Conservation (phyloP, 257 asterid genomes). For the Echium plantagineum region DNA sequence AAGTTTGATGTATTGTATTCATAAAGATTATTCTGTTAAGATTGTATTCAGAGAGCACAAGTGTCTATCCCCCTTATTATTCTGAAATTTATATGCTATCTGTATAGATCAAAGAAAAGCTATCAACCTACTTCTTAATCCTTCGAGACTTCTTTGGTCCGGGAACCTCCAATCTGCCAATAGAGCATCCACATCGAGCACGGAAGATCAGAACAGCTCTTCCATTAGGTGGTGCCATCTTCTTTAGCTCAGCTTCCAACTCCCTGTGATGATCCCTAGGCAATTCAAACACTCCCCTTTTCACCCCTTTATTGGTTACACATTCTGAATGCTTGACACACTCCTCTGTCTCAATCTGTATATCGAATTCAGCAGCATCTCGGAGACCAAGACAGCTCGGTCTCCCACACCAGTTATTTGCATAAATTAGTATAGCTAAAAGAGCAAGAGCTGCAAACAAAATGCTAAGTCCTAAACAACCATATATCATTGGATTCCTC, state of each 20-base stretch:
- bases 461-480: slow-evolving; percentile 70
- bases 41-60: slow-evolving; percentile 22
- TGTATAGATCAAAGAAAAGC: slow-evolving; percentile 8
- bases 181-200: slow-evolving; percentile 87
- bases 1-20: slow-evolving; percentile 13
- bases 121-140: slow-evolving; percentile 52
- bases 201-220: slow-evolving; percentile 80
- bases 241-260: slow-evolving; percentile 88
- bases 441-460: slow-evolving; percentile 48
- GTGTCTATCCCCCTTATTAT: slow-evolving; percentile 19
- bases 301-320: slow-evolving; percentile 24
- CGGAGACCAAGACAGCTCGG: slow-evolving; percentile 68
- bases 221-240: slow-evolving; percentile 91
- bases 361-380: slow-evolving; percentile 85
- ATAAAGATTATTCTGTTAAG: slow-evolving; percentile 26
- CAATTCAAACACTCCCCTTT: slow-evolving; percentile 62
- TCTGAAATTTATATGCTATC: slow-evolving; percentile 18
- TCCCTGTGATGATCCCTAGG: slow-evolving; percentile 76
- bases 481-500: slow-evolving; percentile 64
- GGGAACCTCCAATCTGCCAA: slow-evolving; percentile 83
- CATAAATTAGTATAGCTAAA: slow-evolving; percentile 39
- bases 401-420: slow-evolving; percentile 55
- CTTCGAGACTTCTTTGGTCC: slow-evolving; percentile 65
- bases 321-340: slow-evolving; percentile 36
- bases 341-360: slow-evolving; percentile 71